These are phyloP conservation scores for Hsuehochloa calcarea DNA, from an alignment of 176 grass and related monocot species.

Conservation along the genomic window DNA sequence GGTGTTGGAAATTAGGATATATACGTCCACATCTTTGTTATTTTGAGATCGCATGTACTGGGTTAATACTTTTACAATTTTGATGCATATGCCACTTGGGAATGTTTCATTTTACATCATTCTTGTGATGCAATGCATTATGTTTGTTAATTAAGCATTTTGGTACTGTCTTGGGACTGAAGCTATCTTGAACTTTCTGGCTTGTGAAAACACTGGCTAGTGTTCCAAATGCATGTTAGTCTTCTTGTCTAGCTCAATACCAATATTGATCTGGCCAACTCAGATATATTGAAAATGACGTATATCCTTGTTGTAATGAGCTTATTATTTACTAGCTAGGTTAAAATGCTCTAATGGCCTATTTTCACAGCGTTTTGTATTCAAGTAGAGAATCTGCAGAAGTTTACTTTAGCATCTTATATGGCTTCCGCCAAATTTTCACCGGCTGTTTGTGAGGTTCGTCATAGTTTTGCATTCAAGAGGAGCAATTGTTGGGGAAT, in stretches of 20 bases:
- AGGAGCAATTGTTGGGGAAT: background rate
- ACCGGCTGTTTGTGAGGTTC: background rate
- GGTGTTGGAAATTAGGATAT: background rate
- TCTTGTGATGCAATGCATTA: background rate
- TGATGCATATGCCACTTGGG: background rate
- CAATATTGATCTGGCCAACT: background rate
- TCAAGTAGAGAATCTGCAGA: background rate
- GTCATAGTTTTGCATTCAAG: background rate
- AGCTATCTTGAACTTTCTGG: background rate
- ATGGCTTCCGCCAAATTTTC: background rate
- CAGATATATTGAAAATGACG: background rate
- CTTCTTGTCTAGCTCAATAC: background rate
- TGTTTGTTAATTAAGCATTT: background rate
- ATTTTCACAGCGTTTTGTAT: background rate
- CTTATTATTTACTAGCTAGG: background rate
- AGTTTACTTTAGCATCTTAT: background rate
- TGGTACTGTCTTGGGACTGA: background rate
- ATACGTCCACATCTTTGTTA: background rate
- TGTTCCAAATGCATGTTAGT: background rate
- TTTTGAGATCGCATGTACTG: background rate
- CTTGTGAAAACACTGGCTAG: background rate
- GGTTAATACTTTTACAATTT: background rate
- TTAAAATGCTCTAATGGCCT: background rate
- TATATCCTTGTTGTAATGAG: background rate
- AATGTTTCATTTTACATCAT: background rate